Conservation (phyloP, 306 rosid genomes). For the Ormosia emarginata region DNA sequence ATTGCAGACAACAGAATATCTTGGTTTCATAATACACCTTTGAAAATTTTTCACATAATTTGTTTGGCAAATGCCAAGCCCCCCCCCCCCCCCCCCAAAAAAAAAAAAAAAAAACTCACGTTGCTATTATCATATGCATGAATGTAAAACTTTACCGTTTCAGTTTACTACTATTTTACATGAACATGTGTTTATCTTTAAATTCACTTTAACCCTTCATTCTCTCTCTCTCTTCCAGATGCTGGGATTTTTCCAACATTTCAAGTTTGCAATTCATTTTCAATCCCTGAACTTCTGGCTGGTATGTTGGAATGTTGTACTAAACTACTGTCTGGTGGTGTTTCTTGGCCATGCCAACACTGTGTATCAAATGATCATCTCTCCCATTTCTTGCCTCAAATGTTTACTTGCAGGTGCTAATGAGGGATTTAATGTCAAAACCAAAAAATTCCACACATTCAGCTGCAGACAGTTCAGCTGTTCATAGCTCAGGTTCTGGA, state of each 20-base stretch:
- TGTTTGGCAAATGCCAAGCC: not conserved
- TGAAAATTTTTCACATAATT: not conserved
- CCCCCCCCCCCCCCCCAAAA: no score
- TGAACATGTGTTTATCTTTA: not conserved
- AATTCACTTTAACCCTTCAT: constrained; percentile 12
- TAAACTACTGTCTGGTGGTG: not conserved
- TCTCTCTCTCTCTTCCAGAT: constrained; percentile 49
- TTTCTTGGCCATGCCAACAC: constrained; percentile 4
- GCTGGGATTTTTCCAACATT: constrained; percentile 83
- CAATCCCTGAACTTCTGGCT: constrained; percentile 90
- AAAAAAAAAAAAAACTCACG: no score
- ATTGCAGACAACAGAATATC: not conserved
- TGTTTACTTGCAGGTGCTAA: constrained; percentile 52
- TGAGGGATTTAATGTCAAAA: constrained; percentile 86
- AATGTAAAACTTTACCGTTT: not conserved
- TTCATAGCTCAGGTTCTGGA: constrained; percentile 46
- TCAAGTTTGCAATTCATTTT: constrained; percentile 79
- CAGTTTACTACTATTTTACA: not conserved
- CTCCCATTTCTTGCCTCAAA: constrained; percentile 27
- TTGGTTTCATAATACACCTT: not conserved
- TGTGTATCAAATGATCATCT: constrained; percentile 13
- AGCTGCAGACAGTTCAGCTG: constrained; percentile 46
- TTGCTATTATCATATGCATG: not conserved
- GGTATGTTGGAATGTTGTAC: constrained; percentile 48
- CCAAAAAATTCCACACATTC: constrained; percentile 55